A percentile compares a stretch with the other conserved stretches of the same genome.
Evolutionary conservation across 2,329 filamentous ascomycete species (phyloP).

Genomic region (Neofusicoccum kwambonambiense): DNA sequence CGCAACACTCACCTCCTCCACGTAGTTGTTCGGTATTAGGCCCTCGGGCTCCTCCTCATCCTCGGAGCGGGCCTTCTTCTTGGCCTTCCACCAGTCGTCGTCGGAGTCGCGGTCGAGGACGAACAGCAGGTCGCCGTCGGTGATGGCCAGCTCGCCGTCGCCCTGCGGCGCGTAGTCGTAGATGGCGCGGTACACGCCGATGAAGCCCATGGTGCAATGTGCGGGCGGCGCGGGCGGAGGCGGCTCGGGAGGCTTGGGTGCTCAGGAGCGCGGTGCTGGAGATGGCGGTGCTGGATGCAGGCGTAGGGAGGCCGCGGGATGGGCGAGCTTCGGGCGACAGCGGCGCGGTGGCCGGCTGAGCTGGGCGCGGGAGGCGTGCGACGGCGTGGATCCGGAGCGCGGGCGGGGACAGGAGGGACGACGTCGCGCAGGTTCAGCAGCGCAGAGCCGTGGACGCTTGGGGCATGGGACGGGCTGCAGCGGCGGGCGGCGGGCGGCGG

Average conservation of each 20-base stretch:
- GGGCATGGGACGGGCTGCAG: neutral
- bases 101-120: slow-evolving; percentile 74
- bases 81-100: slow-evolving; percentile 93
- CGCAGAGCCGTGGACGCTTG: neutral
- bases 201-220: slow-evolving; percentile 70
- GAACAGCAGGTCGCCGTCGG: slow-evolving; percentile 85
- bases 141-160: slow-evolving; percentile 79
- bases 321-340: neutral
- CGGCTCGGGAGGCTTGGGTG: neutral
- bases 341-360: slow-evolving; percentile 1
- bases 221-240: neutral
- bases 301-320: slow-evolving; percentile 10
- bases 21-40: slow-evolving; percentile 89
- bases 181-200: slow-evolving; percentile 84
- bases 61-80: slow-evolving; percentile 75
- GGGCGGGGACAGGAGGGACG: slow-evolving; percentile 62
- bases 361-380: slow-evolving; percentile 6
- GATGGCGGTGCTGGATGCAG: neutral
- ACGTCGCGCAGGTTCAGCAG: slow-evolving; percentile 46
- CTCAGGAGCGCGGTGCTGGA: neutral
- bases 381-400: slow-evolving; percentile 19
- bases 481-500: neutral
- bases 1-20: slow-evolving; percentile 73
- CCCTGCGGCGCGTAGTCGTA: slow-evolving; percentile 91
- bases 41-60: slow-evolving; percentile 91